Evolutionary conservation across 306 rosid species (phyloP).

Genomic region (Acacia confusa): DNA sequence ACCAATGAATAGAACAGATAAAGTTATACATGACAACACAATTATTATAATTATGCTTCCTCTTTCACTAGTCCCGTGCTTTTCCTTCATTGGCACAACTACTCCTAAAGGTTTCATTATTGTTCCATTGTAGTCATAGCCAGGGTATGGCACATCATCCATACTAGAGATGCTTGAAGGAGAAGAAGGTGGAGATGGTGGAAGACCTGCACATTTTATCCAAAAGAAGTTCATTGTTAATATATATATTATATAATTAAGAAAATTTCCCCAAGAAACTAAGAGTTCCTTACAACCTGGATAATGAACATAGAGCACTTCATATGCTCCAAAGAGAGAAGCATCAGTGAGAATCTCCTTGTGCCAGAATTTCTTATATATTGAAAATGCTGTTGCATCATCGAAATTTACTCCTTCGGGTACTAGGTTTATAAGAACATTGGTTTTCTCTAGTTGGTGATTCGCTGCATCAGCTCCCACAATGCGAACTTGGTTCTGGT

Average conservation of each 20-base stretch:
- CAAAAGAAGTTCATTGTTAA: slow-evolving; percentile 24
- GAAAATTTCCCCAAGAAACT: not conserved
- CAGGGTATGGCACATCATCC: slow-evolving; percentile 63
- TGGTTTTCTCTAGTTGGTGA: slow-evolving; percentile 74
- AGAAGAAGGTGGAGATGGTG: slow-evolving; percentile 87
- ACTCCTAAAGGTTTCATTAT: slow-evolving; percentile 83
- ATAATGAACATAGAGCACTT: slow-evolving; percentile 75
- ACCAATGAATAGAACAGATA: slow-evolving; percentile 59
- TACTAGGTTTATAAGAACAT: slow-evolving; percentile 71
- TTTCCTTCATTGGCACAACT: slow-evolving; percentile 59
- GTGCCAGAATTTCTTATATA: slow-evolving; percentile 80
- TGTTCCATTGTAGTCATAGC: slow-evolving; percentile 52
- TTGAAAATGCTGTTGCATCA: slow-evolving; percentile 53
- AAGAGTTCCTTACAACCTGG: slow-evolving; percentile 55
- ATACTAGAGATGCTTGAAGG: slow-evolving; percentile 49
- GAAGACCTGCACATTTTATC: slow-evolving; percentile 69
- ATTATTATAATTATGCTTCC: slow-evolving; percentile 56
- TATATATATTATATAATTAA: not conserved
- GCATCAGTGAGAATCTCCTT: slow-evolving; percentile 57
- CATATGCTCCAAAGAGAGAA: slow-evolving; percentile 73
- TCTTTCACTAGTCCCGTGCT: slow-evolving; percentile 47
- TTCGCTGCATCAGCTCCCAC: slow-evolving; percentile 87
- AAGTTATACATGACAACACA: slow-evolving; percentile 64
- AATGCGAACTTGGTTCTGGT: slow-evolving; percentile 85
- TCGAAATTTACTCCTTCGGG: slow-evolving; percentile 69